Conservation (phyloP, 352 stramenopile species). For the Lagenidium sp. region DNA sequence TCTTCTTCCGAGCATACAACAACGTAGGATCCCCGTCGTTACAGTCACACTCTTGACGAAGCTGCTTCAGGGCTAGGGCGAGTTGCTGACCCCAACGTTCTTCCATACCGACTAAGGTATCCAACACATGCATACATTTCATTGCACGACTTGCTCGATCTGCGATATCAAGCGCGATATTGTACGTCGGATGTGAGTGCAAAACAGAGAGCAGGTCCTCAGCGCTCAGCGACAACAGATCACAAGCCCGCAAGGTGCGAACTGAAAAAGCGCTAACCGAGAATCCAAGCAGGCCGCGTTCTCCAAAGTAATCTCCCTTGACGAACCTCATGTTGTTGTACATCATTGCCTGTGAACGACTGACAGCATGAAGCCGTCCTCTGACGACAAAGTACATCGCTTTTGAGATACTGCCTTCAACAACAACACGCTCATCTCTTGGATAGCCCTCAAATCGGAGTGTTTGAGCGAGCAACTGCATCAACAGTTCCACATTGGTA, state of each 20-base stretch:
- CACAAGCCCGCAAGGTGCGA: slow-evolving; percentile 37
- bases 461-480: slow-evolving; percentile 26
- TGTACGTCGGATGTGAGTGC: slow-evolving; percentile 25
- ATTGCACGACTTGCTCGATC: slow-evolving; percentile 14
- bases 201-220: slow-evolving; percentile 34
- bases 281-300: slow-evolving; percentile 39
- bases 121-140: slow-evolving; percentile 6
- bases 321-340: slow-evolving; percentile 17
- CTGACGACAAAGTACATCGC: slow-evolving; percentile 66
- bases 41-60: slow-evolving; percentile 12
- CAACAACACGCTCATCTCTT: slow-evolving; percentile 39
- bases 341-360: slow-evolving; percentile 13
- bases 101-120: slow-evolving; percentile 16
- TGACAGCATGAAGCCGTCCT: slow-evolving; percentile 27
- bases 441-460: slow-evolving; percentile 59
- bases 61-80: slow-evolving; percentile 21
- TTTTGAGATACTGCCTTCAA: slow-evolving; percentile 55
- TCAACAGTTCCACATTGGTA: slow-evolving; percentile 17
- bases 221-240: slow-evolving; percentile 38
- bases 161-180: slow-evolving; percentile 32
- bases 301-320: slow-evolving; percentile 55
- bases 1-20: too few relatives aligned
- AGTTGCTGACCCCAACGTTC: slow-evolving; percentile 30
- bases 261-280: slow-evolving; percentile 40
- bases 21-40: not conserved